Conservation (phyloP, 306 rosid species). For the Crataegus laevigata region DNA sequence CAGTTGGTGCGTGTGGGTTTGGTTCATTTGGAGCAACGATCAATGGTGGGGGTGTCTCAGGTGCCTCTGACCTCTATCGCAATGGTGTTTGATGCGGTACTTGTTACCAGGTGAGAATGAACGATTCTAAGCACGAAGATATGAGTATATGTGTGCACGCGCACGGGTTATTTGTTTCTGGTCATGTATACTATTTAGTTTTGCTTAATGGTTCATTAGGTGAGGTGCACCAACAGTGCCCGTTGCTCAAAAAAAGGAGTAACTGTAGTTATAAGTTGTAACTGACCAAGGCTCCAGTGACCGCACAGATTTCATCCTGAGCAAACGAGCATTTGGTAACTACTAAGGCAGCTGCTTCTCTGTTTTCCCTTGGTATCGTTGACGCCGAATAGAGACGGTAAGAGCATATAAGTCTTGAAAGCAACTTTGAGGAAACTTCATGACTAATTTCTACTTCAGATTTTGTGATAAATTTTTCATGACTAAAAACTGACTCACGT, state of each 20-base stretch:
- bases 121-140: background rate
- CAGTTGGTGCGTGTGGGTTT: conserved; percentile 77
- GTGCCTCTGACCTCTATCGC: conserved; percentile 68
- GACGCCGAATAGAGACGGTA: too few relatives aligned
- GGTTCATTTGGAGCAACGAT: conserved; percentile 86
- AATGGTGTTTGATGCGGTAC: conserved; percentile 90
- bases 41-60: conserved; percentile 81
- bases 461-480: background rate
- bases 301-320: conserved; percentile 66
- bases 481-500: background rate
- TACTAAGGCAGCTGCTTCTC: too few relatives aligned
- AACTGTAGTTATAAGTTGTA: too few relatives aligned
- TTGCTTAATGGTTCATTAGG: too few relatives aligned
- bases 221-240: conserved; percentile 21
- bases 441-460: too few relatives aligned
- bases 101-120: conserved; percentile 68
- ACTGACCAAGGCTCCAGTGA: too few relatives aligned
- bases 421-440: too few relatives aligned
- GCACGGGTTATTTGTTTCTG: background rate
- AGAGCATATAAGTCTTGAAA: too few relatives aligned
- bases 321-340: conserved; percentile 56
- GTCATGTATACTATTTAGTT: background rate
- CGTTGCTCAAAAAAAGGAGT: conserved; percentile 64
- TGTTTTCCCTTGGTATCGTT: too few relatives aligned
- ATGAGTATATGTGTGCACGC: too few relatives aligned